Percentiles rank a stretch among this genome's conserved stretches.
Conservation (phyloP, 176 grass and related monocot genomes). For the Carex pumila region DNA sequence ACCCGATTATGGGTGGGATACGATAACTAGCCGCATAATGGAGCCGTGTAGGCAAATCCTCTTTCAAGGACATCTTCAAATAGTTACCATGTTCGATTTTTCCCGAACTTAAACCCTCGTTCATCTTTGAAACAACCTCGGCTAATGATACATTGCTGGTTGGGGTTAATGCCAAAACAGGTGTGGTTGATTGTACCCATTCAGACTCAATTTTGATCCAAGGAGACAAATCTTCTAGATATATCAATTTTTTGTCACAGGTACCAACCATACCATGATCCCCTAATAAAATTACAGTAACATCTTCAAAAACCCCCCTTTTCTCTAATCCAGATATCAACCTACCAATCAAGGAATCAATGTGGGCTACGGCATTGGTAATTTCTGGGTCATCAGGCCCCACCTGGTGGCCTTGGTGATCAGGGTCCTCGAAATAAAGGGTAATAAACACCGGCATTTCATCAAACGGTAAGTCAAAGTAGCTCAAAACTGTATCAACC, state of each 20-base stretch:
- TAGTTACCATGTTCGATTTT: constrained; percentile 59
- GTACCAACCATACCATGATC: constrained; percentile 97
- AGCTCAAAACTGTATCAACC: constrained; percentile 56
- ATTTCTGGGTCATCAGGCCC: constrained; percentile 73
- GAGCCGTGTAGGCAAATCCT: constrained; percentile 60
- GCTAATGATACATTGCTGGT: constrained; percentile 28
- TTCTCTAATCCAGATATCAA: constrained; percentile 71
- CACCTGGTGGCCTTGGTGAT: constrained; percentile 86
- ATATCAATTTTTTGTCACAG: constrained; percentile 66
- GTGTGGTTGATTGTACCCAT: constrained; percentile 62
- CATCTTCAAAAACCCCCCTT: constrained; percentile 77
- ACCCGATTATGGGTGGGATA: constrained; percentile 71
- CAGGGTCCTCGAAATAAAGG: constrained; percentile 91
- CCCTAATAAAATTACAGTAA: constrained; percentile 64
- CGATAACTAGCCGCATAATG: constrained; percentile 70
- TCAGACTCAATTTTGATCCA: constrained; percentile 46
- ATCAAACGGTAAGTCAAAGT: constrained; percentile 61
- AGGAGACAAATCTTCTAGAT: constrained; percentile 60
- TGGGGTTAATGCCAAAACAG: constrained; percentile 67
- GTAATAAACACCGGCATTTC: constrained; percentile 70
- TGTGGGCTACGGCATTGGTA: constrained; percentile 44
- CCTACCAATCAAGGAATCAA: constrained; percentile 64
- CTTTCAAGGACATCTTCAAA: constrained; percentile 79
- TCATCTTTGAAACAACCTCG: constrained; percentile 86
- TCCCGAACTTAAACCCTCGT: constrained; percentile 66